phyloP scores from a whole-genome alignment of 148 eudicot genomes.

The Chenopodium berlandieri region DNA sequence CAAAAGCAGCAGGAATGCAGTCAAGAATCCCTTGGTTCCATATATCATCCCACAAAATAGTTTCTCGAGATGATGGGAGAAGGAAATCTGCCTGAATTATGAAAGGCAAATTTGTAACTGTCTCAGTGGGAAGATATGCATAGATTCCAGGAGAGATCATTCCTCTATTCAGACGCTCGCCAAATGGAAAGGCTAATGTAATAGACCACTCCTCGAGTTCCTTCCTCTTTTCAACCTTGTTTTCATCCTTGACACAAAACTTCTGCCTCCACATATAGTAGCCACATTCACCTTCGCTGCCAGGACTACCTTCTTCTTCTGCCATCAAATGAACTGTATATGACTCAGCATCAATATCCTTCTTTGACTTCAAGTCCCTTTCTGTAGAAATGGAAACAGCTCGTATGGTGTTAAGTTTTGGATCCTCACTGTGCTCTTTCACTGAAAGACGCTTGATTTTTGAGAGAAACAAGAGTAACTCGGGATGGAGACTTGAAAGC shows the following conservation, averaged over 20 bases:
- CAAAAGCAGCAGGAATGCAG: slow-evolving; percentile 55
- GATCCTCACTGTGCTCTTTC: slow-evolving; percentile 46
- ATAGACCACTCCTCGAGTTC: slow-evolving; percentile 66
- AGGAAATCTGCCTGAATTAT: slow-evolving; percentile 74
- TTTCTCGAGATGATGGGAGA: slow-evolving; percentile 65
- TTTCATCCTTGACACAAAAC: slow-evolving; percentile 50
- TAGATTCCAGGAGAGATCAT: slow-evolving; percentile 52
- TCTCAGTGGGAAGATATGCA: slow-evolving; percentile 70
- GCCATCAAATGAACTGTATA: slow-evolving; percentile 49
- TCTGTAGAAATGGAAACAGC: slow-evolving; percentile 62
- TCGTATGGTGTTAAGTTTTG: slow-evolving; percentile 37
- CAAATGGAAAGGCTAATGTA: slow-evolving; percentile 68
- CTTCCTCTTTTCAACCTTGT: slow-evolving; percentile 49
- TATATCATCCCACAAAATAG: slow-evolving; percentile 51
- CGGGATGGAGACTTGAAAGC: slow-evolving; percentile 71
- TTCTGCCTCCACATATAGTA: slow-evolving; percentile 77
- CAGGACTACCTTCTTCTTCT: slow-evolving; percentile 35
- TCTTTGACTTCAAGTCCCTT: slow-evolving; percentile 35
- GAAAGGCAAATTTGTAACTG: slow-evolving; percentile 67
- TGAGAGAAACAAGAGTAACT: slow-evolving; percentile 60
- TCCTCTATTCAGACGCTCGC: slow-evolving; percentile 56
- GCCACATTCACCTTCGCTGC: slow-evolving; percentile 41
- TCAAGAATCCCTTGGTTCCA: slow-evolving; percentile 77
- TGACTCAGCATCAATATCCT: slow-evolving; percentile 59
- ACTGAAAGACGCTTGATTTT: slow-evolving; percentile 59